Percentiles rank a stretch among this genome's conserved stretches.
Evolutionary conservation across 1,284 basidiomycete species (phyloP).

Genomic region (Coniophora puteana): DNA sequence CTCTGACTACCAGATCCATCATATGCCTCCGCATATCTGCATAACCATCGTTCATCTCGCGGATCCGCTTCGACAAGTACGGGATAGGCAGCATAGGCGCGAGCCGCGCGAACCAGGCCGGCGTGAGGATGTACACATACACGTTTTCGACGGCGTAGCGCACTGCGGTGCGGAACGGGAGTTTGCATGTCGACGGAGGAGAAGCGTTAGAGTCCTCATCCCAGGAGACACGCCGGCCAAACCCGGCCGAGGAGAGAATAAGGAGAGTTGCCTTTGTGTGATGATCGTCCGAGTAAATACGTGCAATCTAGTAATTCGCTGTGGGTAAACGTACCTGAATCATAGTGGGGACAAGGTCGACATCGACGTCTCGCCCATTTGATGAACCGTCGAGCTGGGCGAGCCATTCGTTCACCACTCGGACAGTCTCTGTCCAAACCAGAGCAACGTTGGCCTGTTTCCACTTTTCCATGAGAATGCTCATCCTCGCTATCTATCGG

Average conservation of each 20-base stretch:
- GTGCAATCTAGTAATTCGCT: not conserved
- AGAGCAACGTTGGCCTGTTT: slow-evolving; percentile 39
- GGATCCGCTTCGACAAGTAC: slow-evolving; percentile 27
- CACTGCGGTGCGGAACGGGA: slow-evolving; percentile 33
- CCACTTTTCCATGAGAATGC: not conserved
- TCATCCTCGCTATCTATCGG: not conserved
- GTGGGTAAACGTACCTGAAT: slow-evolving; percentile 18
- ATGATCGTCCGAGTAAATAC: not conserved
- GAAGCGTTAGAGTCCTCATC: slow-evolving; percentile 20
- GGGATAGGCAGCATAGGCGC: slow-evolving; percentile 30
- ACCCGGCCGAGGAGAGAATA: slow-evolving; percentile 39
- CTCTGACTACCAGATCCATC: slow-evolving; percentile 33
- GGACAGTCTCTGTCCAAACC: slow-evolving; percentile 40
- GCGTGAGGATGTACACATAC: slow-evolving; percentile 28
- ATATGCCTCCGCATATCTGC: slow-evolving; percentile 35
- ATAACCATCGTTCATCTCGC: slow-evolving; percentile 26
- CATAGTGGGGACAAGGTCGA: slow-evolving; percentile 30
- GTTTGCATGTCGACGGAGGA: slow-evolving; percentile 27
- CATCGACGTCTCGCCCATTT: slow-evolving; percentile 11
- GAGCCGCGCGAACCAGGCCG: slow-evolving; percentile 28
- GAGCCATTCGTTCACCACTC: slow-evolving; percentile 43
- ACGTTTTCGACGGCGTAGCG: slow-evolving; percentile 23
- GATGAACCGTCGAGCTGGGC: slow-evolving; percentile 28
- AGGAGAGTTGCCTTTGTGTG: slow-evolving; percentile 32
- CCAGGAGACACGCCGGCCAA: slow-evolving; percentile 35